These are phyloP conservation scores for Aspergillus hortae DNA, from an alignment of 2,329 filamentous ascomycete genomes.

Conservation along the genomic window DNA sequence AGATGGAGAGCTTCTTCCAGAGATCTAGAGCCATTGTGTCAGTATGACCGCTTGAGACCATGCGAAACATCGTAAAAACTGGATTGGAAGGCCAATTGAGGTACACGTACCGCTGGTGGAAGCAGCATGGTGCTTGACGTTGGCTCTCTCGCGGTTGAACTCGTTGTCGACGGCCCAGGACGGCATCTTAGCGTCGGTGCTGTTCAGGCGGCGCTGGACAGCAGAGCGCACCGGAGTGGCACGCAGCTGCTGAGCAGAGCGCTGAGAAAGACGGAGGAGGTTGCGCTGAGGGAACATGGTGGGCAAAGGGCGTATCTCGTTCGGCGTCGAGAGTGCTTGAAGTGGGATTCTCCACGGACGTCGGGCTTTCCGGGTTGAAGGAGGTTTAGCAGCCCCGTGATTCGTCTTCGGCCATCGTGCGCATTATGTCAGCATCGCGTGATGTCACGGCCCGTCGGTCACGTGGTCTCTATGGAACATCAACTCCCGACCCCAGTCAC, in stretches of 20 bases:
- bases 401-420: conserved; percentile 16
- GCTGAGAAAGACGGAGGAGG: conserved; percentile 60
- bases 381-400: conserved; percentile 28
- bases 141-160: conserved; percentile 88
- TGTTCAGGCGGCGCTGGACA: conserved; percentile 69
- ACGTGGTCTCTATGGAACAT: conserved; percentile 14
- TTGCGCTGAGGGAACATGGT: conserved; percentile 64
- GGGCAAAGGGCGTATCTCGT: conserved; percentile 19
- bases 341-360: conserved; percentile 21
- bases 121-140: conserved; percentile 85
- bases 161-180: conserved; percentile 70
- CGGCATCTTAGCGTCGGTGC: conserved; percentile 55
- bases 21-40: conserved; percentile 59
- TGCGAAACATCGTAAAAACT: not conserved
- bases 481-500: not conserved
- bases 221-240: conserved; percentile 52
- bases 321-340: conserved; percentile 12
- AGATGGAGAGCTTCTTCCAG: conserved; percentile 94
- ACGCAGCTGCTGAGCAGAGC: conserved; percentile 59
- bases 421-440: conserved; percentile 22
- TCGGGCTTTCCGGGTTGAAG: conserved; percentile 22
- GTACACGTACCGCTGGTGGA: conserved; percentile 70
- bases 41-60: conserved; percentile 12
- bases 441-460: conserved; percentile 21
- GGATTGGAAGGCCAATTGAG: conserved; percentile 7